phyloP scores from a whole-genome alignment of 495 filamentous ascomycete species.

The Talaromyces stipitatus region DNA sequence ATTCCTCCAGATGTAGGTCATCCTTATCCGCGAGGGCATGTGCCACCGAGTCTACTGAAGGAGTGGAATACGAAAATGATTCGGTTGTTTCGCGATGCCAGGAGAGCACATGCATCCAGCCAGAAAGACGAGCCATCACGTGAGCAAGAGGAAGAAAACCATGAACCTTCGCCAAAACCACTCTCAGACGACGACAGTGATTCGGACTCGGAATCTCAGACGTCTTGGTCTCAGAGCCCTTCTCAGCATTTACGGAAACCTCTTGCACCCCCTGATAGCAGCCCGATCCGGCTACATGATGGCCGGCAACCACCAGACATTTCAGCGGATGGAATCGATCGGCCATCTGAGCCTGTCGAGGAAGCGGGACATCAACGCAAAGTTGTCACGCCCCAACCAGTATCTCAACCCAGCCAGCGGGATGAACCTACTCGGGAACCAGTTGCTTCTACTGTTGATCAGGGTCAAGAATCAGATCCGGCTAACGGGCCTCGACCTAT shows the following conservation, averaged over 20 bases:
- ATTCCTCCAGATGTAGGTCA: constrained; percentile 26
- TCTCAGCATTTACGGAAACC: not conserved
- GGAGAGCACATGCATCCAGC: constrained; percentile 8
- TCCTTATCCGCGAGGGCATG: constrained; percentile 19
- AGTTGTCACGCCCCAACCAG: not conserved
- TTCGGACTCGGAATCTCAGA: constrained; percentile 8
- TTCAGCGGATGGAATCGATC: not conserved
- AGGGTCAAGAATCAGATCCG: not conserved
- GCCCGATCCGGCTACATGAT: not conserved
- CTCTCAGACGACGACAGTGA: constrained; percentile 1
- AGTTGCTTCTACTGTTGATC: not conserved
- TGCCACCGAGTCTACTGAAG: constrained; percentile 24
- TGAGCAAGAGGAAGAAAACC: not conserved
- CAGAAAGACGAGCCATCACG: constrained; percentile 14
- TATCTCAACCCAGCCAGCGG: not conserved
- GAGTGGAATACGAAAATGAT: constrained; percentile 33
- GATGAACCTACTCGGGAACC: constrained; percentile 14
- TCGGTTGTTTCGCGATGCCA: constrained; percentile 10
- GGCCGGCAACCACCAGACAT: not conserved
- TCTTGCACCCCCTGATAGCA: not conserved
- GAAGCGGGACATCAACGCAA: not conserved
- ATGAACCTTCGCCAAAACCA: not conserved
- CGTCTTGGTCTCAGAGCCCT: constrained; percentile 6
- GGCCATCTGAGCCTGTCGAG: not conserved
- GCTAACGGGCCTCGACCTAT: not conserved